phyloP scores from a whole-genome alignment of 352 stramenopile species.

The Phytophthora pini region DNA sequence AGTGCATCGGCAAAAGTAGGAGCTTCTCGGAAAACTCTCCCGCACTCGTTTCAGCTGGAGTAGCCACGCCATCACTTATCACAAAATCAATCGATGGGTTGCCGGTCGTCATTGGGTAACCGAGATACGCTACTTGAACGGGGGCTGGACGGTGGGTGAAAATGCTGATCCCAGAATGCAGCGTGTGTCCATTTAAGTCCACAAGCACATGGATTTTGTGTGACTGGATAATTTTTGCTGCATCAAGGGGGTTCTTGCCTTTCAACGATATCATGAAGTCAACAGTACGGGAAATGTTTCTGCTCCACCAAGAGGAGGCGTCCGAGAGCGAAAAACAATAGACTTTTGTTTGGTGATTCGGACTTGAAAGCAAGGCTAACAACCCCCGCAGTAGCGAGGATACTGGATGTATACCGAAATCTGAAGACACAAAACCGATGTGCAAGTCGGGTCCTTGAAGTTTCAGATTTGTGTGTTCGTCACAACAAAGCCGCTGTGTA shows the following conservation, averaged over 20 bases:
- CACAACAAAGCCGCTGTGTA: conserved; percentile 23
- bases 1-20: conserved; percentile 70
- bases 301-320: conserved; percentile 76
- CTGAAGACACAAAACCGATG: conserved; percentile 80
- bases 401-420: conserved; percentile 87
- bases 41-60: conserved; percentile 44
- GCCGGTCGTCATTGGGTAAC: conserved; percentile 80
- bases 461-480: conserved; percentile 17
- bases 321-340: conserved; percentile 79
- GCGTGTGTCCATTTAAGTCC: conserved; percentile 87
- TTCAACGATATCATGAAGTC: conserved; percentile 74
- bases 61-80: conserved; percentile 64
- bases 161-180: conserved; percentile 74
- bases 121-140: conserved; percentile 77
- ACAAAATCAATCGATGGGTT: conserved; percentile 70
- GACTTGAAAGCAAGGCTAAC: conserved; percentile 50
- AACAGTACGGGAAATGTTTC: conserved; percentile 76
- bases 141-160: conserved; percentile 67
- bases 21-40: conserved; percentile 77
- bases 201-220: conserved; percentile 78
- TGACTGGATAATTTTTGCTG: conserved; percentile 56
- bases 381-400: conserved; percentile 72
- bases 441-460: conserved; percentile 46
- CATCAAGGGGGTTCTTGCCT: conserved; percentile 56
- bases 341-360: conserved; percentile 45